Base-by-base conservation (phyloP, 805 yeast species). In the Suhomyces sp. region DNA sequence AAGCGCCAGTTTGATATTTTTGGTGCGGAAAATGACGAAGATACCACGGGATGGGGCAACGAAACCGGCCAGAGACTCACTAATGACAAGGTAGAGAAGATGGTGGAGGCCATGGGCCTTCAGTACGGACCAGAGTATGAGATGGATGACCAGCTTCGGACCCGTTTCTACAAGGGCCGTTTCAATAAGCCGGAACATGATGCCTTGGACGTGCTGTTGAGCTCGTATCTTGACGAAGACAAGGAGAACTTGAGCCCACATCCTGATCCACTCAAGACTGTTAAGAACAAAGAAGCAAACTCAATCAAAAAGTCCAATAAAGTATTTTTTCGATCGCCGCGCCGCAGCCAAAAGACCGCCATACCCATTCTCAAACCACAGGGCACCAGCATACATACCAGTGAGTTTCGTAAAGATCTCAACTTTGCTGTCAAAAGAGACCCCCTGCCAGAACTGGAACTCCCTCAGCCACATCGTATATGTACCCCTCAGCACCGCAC, bases 401-500 rank as follows among this genome's bases (percentile, higher is more conserved):
- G 25, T 8, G 44, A 41, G 19, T 22, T 41, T 22, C 44, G 44
- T 7, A 37, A 37, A 37, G 47, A 44, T 17, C 45, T 43, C 22
- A 50, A 50, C 24, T 57, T 44, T 44, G 21, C 15, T n/a, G 56
- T 49, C 45, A 54, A 52, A 43, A 57, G 29, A 43, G 58, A 52
- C 48, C 44, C 44, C 7, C 41, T 37, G 41, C 29, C 17, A 21
- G 56, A 46, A 46, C 41, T 10, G 21, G 56, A 46, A 46, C 41
- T 10, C 2, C 71, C 79, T 3, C 80, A 24, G 7, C 7, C 79
- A 21, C 70, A 68, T 47, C 62, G 81, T 40, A 63, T 72, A 6
- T 79, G 83, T 56, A 64, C 69, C 6, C 85, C 85, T 3, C 66
- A 60, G 31, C 68, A 67, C 49, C n/a, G 62, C 21, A 48, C 51